These are phyloP conservation scores for Russula earlei DNA, from an alignment of 768 basidiomycete species.

Conservation along the genomic window DNA sequence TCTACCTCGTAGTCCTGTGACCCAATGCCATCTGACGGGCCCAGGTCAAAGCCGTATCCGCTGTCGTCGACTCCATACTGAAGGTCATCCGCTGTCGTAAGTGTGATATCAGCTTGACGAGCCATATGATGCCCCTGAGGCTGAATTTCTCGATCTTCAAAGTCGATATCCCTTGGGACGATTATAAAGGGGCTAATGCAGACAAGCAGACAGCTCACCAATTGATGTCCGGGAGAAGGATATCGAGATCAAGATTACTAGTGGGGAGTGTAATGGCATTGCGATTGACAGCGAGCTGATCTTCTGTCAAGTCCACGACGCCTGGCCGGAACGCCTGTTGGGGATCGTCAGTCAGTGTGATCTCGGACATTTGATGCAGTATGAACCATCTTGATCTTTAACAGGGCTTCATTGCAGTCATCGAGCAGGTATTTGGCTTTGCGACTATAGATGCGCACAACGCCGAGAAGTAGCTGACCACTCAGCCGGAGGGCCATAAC, in stretches of 20 bases:
- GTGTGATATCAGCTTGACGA: conserved; percentile 80
- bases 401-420: conserved; percentile 92
- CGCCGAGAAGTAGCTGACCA: conserved; percentile 91
- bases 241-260: conserved; percentile 69
- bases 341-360: conserved; percentile 1
- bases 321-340: conserved; percentile 87
- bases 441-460: conserved; percentile 93
- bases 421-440: conserved; percentile 97
- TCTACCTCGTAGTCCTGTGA: conserved; percentile 78
- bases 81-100: conserved; percentile 67
- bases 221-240: conserved; percentile 70
- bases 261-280: conserved; percentile 83
- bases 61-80: conserved; percentile 50
- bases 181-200: neutral
- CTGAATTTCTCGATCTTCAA: conserved; percentile 56
- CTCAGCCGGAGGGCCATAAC: conserved; percentile 93
- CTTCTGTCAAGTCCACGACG: conserved; percentile 92
- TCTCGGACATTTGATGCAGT: neutral
- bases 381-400: conserved; percentile 88
- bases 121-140: conserved; percentile 75
- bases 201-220: conserved; percentile 40
- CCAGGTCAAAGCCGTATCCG: conserved; percentile 66
- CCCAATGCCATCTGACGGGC: conserved; percentile 73
- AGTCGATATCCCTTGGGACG: conserved; percentile 61
- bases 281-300: conserved; percentile 78